phyloP scores from a whole-genome alignment of 1,284 basidiomycete species.

The Tilletia walkeri region DNA sequence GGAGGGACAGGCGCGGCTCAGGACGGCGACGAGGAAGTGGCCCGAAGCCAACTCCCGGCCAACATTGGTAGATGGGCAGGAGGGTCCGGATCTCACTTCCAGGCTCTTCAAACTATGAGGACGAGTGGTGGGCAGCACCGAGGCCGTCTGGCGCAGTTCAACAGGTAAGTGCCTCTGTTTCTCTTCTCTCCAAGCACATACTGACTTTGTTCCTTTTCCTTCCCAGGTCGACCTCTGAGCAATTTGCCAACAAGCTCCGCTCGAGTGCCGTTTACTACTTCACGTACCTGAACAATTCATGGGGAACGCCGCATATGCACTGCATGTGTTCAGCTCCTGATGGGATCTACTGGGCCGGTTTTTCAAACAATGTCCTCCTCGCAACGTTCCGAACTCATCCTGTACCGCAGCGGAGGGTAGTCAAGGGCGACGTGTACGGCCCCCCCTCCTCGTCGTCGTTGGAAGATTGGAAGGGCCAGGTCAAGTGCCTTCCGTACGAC shows the following conservation, averaged over 20 bases:
- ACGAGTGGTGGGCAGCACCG: background rate
- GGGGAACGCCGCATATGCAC: background rate
- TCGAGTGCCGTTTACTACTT: constrained; percentile 2
- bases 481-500: no score
- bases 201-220: no score
- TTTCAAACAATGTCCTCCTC: background rate
- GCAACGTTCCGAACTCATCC: background rate
- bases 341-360: constrained; percentile 1
- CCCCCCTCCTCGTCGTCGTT: no score
- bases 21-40: no score
- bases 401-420: background rate
- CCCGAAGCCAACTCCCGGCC: no score
- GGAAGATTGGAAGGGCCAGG: no score
- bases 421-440: no score
- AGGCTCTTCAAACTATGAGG: background rate
- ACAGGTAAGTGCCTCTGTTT: background rate
- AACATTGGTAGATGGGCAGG: background rate
- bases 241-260: constrained; percentile 1
- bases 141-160: background rate
- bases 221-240: background rate
- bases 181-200: background rate
- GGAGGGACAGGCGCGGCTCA: no score
- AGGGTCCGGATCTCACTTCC: constrained; percentile 1
- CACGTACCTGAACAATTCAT: background rate
- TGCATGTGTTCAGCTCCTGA: background rate